Evolutionary conservation across 2,329 filamentous ascomycete species (phyloP).

Genomic region (Ophiostoma sp.): DNA sequence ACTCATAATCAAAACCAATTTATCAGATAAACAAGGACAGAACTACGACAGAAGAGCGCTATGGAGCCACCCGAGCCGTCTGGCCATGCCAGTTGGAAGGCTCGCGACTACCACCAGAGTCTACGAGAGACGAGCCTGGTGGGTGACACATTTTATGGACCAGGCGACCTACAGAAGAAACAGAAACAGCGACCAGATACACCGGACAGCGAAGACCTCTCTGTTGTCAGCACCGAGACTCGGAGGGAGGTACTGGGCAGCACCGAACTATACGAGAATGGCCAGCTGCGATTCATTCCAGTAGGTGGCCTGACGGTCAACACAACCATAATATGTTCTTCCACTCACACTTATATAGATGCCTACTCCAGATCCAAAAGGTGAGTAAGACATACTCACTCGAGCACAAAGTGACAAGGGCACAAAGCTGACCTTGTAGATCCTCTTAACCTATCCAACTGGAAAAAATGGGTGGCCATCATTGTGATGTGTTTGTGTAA

Average conservation of each 20-base stretch:
- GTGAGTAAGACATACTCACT: background rate
- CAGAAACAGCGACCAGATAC: background rate
- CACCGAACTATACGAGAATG: slow-evolving; percentile 30
- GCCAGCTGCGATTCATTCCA: slow-evolving; percentile 27
- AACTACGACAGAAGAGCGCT: background rate
- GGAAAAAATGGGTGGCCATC: slow-evolving; percentile 38
- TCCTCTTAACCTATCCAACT: slow-evolving; percentile 37
- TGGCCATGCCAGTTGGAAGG: background rate
- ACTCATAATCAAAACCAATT: too few species aligned
- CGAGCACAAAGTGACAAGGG: background rate
- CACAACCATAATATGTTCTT: too few species aligned
- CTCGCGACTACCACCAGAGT: background rate
- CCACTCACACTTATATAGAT: slow-evolving; percentile 10
- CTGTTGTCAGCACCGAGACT: background rate
- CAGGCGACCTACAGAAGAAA: background rate
- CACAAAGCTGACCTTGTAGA: slow-evolving; percentile 21
- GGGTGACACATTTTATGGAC: background rate
- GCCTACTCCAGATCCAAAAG: slow-evolving; percentile 29
- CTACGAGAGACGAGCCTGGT: background rate
- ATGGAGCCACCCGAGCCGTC: background rate
- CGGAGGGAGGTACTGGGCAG: slow-evolving; percentile 23
- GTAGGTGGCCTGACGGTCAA: background rate
- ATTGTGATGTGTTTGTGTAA: slow-evolving; percentile 32
- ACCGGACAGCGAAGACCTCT: background rate
- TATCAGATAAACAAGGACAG: too few species aligned